Conservation (phyloP, 306 rosid species). For the Vigna reflexopilosa region DNA sequence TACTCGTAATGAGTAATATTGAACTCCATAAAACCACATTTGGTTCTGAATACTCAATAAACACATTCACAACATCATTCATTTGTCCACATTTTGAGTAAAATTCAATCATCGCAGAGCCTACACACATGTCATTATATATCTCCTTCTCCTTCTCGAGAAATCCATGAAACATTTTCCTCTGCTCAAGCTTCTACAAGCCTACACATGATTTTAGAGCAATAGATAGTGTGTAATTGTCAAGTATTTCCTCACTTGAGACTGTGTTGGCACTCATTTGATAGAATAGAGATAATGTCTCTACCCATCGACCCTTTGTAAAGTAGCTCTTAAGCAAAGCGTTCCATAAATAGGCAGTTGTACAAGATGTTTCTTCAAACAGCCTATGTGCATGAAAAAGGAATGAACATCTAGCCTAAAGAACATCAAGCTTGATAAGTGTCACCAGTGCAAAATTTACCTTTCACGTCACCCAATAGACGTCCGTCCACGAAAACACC, state of each 20-base stretch:
- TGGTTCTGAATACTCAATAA: slow-evolving; percentile 61
- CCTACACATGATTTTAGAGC: slow-evolving; percentile 71
- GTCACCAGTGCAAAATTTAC: too few species aligned
- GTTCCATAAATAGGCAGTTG: slow-evolving; percentile 65
- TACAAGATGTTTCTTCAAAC: slow-evolving; percentile 66
- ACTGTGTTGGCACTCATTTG: slow-evolving; percentile 53
- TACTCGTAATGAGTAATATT: slow-evolving; percentile 73
- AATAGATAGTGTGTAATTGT: slow-evolving; percentile 63
- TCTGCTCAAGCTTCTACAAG: slow-evolving; percentile 53
- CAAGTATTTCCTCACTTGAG: slow-evolving; percentile 54
- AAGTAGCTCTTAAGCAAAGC: slow-evolving; percentile 67
- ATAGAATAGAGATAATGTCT: slow-evolving; percentile 55
- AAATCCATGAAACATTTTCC: slow-evolving; percentile 68
- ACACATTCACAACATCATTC: slow-evolving; percentile 61
- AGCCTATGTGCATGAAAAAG: slow-evolving; percentile 55
- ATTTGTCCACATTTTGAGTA: slow-evolving; percentile 73
- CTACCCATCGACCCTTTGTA: slow-evolving; percentile 57
- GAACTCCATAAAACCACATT: slow-evolving; percentile 80
- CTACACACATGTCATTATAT: slow-evolving; percentile 67
- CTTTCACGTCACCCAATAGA: too few species aligned
- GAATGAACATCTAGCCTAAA: slow-evolving; percentile 55
- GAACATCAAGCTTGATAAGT: slow-evolving; percentile 62
- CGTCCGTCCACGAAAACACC: too few species aligned
- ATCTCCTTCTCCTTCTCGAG: slow-evolving; percentile 55
- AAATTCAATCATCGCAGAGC: slow-evolving; percentile 69